These are phyloP conservation scores for Saccharomycopsis amapae DNA, from an alignment of 805 yeast species.

Conservation along the genomic window DNA sequence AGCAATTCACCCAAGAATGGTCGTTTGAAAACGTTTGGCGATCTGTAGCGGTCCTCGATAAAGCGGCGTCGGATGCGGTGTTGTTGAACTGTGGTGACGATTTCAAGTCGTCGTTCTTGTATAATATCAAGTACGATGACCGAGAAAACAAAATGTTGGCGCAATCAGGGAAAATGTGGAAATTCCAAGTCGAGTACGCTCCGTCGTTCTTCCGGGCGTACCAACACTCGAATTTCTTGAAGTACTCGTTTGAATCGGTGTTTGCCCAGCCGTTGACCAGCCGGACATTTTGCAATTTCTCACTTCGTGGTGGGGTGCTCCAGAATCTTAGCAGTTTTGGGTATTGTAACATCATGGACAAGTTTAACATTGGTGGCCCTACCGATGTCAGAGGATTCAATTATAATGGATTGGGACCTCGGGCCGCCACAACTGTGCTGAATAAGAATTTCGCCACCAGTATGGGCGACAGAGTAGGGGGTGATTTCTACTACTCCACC, in stretches of 20 bases:
- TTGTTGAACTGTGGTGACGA: conserved; percentile 57
- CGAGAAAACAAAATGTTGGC: conserved; percentile 39
- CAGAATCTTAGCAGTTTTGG: conserved; percentile 30
- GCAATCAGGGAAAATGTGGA: conserved; percentile 34
- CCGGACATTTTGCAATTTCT: conserved; percentile 41
- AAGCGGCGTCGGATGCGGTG: conserved; percentile 47
- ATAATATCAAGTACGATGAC: conserved; percentile 36
- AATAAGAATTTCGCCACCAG: conserved; percentile 6
- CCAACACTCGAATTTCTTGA: conserved; percentile 26
- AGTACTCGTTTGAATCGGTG: conserved; percentile 5
- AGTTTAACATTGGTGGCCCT: conserved; percentile 79
- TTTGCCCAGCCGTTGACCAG: conserved; percentile 22
- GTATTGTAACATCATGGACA: conserved; percentile 54
- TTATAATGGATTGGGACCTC: conserved; percentile 59
- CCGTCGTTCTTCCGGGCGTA: conserved; percentile 27
- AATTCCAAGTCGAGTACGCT: conserved; percentile 38
- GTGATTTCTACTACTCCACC: conserved; percentile 48
- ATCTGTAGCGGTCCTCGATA: conserved; percentile 35
- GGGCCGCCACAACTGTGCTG: conserved; percentile 25
- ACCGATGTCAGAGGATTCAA: conserved; percentile 65
- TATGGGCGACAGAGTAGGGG: conserved; percentile 53
- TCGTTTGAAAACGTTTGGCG: conserved; percentile 52
- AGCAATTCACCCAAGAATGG: conserved; percentile 27
- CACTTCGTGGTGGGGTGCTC: conserved; percentile 51
- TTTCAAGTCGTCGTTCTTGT: conserved; percentile 47